Percentiles rank a stretch among this genome's conserved stretches.
Evolutionary conservation across 2,329 filamentous ascomycete genomes (phyloP).

Genomic region (Ophiocordyceps australis): DNA sequence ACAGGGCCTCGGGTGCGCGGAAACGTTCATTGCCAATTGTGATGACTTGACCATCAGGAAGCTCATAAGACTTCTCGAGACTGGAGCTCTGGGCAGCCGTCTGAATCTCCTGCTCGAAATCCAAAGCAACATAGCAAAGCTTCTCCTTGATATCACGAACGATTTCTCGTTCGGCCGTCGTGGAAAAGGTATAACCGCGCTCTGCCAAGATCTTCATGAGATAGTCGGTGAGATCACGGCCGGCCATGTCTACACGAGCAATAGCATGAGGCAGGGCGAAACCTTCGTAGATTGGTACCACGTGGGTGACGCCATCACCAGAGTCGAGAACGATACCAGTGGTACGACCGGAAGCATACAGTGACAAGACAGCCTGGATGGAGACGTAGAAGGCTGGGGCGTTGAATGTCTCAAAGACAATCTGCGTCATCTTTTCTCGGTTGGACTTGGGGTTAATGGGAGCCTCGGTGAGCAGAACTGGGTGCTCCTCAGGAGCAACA

Average conservation of each 20-base stretch:
- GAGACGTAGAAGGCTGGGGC: conserved; percentile 99
- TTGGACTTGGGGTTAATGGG: conserved; percentile 99
- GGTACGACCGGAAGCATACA: conserved; percentile 99
- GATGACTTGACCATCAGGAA: conserved; percentile 98
- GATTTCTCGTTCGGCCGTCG: conserved; percentile 99
- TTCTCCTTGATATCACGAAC: conserved; percentile 99
- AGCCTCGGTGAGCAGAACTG: conserved; percentile 95
- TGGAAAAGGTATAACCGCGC: conserved; percentile 99
- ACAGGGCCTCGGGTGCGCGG: conserved; percentile 98
- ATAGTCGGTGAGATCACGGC: conserved; percentile 99
- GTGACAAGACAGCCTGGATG: conserved; percentile 96
- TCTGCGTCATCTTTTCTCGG: conserved; percentile 99
- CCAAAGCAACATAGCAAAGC: conserved; percentile 98
- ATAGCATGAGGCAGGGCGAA: conserved; percentile 99
- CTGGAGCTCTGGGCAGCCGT: conserved; percentile 96
- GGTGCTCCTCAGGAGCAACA: conserved; percentile 99
- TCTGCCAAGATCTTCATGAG: conserved; percentile 99
- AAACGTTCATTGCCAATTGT: conserved; percentile 99
- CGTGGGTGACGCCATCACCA: conserved; percentile 99
- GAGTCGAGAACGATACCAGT: conserved; percentile 99
- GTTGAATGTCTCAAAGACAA: conserved; percentile 99
- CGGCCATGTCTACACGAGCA: conserved; percentile 99
- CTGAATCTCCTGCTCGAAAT: conserved; percentile 99
- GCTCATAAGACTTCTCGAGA: conserved; percentile 99
- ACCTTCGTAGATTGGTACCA: conserved; percentile 99